Evolutionary conservation across 345 rosid genomes (phyloP), one percentile per base, ranked within the genome.

Genomic region (Carallia brachiata): DNA sequence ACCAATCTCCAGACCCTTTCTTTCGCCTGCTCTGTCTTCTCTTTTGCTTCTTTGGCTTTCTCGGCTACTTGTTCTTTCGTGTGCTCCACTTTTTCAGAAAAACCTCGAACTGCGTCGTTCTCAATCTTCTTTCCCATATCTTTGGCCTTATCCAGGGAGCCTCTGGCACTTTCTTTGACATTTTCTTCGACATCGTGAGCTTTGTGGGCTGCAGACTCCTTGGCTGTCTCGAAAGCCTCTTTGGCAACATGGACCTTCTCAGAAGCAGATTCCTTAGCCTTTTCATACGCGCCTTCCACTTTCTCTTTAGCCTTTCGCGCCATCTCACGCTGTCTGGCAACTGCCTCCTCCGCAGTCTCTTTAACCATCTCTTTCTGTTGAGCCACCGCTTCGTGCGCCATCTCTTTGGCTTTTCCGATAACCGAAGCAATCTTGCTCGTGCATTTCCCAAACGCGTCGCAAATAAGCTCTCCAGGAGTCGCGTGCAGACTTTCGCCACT

Each of bases 401-500:
- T 82, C 85, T 60, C 90, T 69, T 78, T 88, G 8, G 79, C 88
- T 73, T 70, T 75, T 8, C 84, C 85, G 0, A 86, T 50, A 6
- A 75, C 77, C 36, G 70, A 73, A 0, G 88, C 84, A 8, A 88
- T 70, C 80, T 72, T 81, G 40, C 73, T 80, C 69, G 65, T 88
- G 60, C 95, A 90, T 76, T 83, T 83, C 1, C 91, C 93, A 12
- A 77, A 69, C 0, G 86, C 86, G 62, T 90, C 90, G 27, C 96
- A 88, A 1, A 84, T 67, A 36, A 87, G 78, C 78, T 91, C 93
- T 32, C 77, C 82, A 2, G 84, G 76, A 3, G 74, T 60, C 0
- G 79, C 75, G 65, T 69, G 50, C 23, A 80, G 81, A 48, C 79
- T 66, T 73, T 75, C 78, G 62, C 83, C 85, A 23, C 65, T 52